Evolutionary conservation across 2,329 filamentous ascomycete genomes (phyloP), one percentile per base, ranked within the genome.

Genomic region (Ophiostoma novo-ulmi): DNA sequence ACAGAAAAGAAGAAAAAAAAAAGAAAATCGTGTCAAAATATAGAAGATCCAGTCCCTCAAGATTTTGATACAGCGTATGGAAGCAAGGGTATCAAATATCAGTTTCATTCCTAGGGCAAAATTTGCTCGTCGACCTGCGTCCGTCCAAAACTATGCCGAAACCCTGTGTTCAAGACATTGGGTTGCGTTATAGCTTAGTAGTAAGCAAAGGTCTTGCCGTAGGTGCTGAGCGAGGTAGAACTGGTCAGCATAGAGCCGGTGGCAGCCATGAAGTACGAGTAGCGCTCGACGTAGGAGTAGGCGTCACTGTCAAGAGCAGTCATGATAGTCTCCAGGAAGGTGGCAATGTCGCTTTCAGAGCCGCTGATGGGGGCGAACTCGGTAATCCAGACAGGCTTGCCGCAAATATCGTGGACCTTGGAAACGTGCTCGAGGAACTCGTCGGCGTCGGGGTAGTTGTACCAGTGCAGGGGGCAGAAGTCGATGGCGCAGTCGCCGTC

Each of bases 391-490:
- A 91, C 79, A 65, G 82, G 81, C 81, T 83, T 83, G 76, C 78
- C 80, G 77, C 85, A 86, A 72, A 79, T 76, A 55, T 79, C 70
- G 76, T 84, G 75, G 72, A 85, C 84, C 39, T 81, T 72, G 72
- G 80, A 74, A 70, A 89, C 76, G 78, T 89, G 86, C 55, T 77
- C 72, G 74, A 88, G 85, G 79, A 90, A 87, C 61, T 82, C 78
- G 36, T 79, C 77, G 71, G 82, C 82, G 69, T 81, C 76, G 20
- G 83, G 80, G 58, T 78, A 78, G 67, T 84, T 84, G 80, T 91
- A 91, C 87, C 87, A 90, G 80, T 91, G 88, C 65, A 87, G 81
- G 77, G 83, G 82, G 79, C 87, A 84, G 78, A 88, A 89, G 79
- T 89, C 86, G 72, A 85, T 82, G 52, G 79, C 75, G 81, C 88